Evolutionary conservation across 2,329 filamentous ascomycete species (phyloP), one percentile per base, ranked within the genome.

Genomic region (Grosmannia huntii): DNA sequence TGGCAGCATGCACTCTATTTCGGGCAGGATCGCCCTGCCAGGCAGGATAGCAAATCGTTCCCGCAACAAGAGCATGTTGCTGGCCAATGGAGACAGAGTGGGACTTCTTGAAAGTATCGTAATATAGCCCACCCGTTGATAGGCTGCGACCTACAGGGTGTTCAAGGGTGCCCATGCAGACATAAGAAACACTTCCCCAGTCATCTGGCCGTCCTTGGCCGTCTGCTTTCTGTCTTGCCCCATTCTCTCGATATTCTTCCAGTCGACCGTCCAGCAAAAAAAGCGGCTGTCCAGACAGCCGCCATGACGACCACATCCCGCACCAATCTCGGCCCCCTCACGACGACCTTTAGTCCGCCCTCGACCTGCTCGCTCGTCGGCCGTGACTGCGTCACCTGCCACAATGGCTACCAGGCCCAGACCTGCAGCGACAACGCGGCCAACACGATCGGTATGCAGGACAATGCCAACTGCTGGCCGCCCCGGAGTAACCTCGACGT

Each of bases 381-480:
- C 19, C 41, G 6, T 2, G 7, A n/a, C 5, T 44, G 41, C 7
- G 41, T 19, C 19, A 44, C 41, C 19, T 44, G 41, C 41, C 2
- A n/a, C 41, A n/a, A 44, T 19, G 41, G 16, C 19, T 64, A 60
- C 61, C 60, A 59, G 50, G 62, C 56, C 16, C 62, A 64, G 55
- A 60, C 61, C 23, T 63, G 62, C 57, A 62, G 57, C 21, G 55
- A 52, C 31, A 48, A 31, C 41, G 3, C 53, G 10, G 7, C 19
- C 5, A 55, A 55, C 41, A 44, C 41, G 19, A 44, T 44, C 11
- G 53, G 33, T 41, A 57, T 58, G 19, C 60, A 60, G 46, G 60
- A 64, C 56, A 60, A 54, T 38, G 58, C 60, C 21, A 62, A 61
- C 31, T 64, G 62, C 59, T 63, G 61, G 61, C 62, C 62, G 46